These are phyloP conservation scores for Dimocarpus longan DNA, from an alignment of 345 rosid species.

Conservation along the genomic window DNA sequence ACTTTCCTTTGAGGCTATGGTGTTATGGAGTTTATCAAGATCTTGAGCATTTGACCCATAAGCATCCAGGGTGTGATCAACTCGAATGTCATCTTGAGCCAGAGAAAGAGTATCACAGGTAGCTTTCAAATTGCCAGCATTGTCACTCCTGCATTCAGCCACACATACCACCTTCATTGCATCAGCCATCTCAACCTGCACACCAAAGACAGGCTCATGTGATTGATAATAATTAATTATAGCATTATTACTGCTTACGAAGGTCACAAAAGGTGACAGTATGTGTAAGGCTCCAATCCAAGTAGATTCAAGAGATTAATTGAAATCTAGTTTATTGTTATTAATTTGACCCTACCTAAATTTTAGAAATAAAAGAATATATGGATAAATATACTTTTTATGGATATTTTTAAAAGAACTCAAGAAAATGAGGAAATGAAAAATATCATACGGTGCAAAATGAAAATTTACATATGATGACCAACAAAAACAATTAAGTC, in stretches of 20 bases:
- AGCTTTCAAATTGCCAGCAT: constrained; percentile 29
- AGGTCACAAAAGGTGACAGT: not conserved
- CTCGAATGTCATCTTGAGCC: constrained; percentile 20
- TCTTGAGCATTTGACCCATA: constrained; percentile 34
- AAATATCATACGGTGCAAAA: too few species aligned
- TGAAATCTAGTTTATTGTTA: too few species aligned
- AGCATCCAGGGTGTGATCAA: constrained; percentile 21
- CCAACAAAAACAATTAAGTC: too few species aligned
- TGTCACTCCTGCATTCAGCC: constrained; percentile 36
- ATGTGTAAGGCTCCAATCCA: too few species aligned
- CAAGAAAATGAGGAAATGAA: too few species aligned
- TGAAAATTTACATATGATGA: too few species aligned
- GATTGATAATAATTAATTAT: constrained; percentile 4
- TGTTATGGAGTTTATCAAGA: constrained; percentile 36
- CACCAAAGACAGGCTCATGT: not conserved
- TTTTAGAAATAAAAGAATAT: too few species aligned
- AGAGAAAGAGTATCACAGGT: constrained; percentile 6
- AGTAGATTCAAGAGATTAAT: too few species aligned
- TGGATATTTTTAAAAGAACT: too few species aligned
- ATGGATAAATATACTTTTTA: too few species aligned
- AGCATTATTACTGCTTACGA: not conserved
- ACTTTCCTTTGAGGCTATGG: constrained; percentile 47
- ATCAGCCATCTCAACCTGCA: constrained; percentile 32
- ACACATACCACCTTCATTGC: not conserved
- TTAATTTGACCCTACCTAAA: too few species aligned